phyloP scores from a whole-genome alignment of 441 rosid species.

The Populus hybrid region DNA sequence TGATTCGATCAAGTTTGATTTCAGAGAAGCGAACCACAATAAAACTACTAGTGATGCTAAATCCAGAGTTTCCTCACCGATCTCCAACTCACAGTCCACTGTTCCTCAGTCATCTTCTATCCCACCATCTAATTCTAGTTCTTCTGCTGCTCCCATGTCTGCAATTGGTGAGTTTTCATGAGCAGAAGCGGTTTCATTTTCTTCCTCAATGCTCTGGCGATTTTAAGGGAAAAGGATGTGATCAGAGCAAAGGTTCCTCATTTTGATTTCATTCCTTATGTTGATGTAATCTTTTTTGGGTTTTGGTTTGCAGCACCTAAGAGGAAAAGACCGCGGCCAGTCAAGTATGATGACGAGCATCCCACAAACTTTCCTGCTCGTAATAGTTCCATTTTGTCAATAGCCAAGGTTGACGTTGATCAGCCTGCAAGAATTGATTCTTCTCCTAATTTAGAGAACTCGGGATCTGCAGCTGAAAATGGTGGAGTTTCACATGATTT shows the following conservation, averaged over 20 bases:
- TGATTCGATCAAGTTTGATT: slow-evolving; percentile 32
- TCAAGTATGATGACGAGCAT: slow-evolving; percentile 79
- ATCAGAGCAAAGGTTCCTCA: slow-evolving; percentile 1
- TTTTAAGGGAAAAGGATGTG: slow-evolving; percentile 6
- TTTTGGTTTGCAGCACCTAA: slow-evolving; percentile 65
- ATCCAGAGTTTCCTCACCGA: slow-evolving; percentile 86
- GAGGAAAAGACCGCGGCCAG: slow-evolving; percentile 84
- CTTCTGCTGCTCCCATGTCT: slow-evolving; percentile 47
- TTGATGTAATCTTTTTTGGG: neutral
- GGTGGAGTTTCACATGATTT: slow-evolving; percentile 36
- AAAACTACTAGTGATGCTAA: slow-evolving; percentile 56
- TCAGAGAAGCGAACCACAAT: slow-evolving; percentile 35
- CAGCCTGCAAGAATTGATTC: slow-evolving; percentile 50
- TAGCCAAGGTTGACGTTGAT: slow-evolving; percentile 53
- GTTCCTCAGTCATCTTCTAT: slow-evolving; percentile 51
- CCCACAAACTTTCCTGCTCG: slow-evolving; percentile 43
- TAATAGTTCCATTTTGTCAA: slow-evolving; percentile 39
- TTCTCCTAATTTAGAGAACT: slow-evolving; percentile 39
- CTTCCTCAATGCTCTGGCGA: slow-evolving; percentile 2
- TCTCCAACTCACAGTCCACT: slow-evolving; percentile 54
- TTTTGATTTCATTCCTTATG: neutral
- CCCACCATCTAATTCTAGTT: slow-evolving; percentile 52
- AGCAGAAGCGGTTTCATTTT: neutral
- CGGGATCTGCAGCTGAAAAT: slow-evolving; percentile 45
- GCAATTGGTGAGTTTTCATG: slow-evolving; percentile 50